These are phyloP conservation scores for Articulospora tetracladia DNA, from an alignment of 495 filamentous ascomycete species.

Conservation along the genomic window DNA sequence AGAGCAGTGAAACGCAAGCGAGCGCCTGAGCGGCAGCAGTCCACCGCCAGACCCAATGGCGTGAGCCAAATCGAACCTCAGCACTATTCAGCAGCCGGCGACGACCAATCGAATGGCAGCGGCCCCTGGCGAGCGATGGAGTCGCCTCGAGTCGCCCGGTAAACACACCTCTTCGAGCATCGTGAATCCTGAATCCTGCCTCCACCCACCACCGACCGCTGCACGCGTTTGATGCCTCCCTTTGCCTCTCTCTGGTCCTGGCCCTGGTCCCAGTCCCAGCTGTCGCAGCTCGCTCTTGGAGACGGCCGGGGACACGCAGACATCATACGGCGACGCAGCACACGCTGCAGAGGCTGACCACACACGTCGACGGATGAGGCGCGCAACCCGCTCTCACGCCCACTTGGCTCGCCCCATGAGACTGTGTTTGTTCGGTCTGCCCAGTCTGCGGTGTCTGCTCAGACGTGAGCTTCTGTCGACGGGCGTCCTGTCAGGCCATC, in stretches of 20 bases:
- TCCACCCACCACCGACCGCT: too few relatives aligned
- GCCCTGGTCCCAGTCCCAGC: not conserved
- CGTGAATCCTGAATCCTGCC: too few relatives aligned
- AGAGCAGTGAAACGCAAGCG: not conserved
- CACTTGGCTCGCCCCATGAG: conserved; percentile 17
- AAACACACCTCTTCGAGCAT: not conserved
- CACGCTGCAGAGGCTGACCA: too few relatives aligned
- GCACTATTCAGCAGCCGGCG: not conserved
- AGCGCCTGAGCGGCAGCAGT: not conserved
- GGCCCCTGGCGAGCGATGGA: not conserved
- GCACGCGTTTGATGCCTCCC: not conserved
- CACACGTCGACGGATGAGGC: conserved; percentile 15
- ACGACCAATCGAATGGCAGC: not conserved
- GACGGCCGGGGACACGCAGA: conserved; percentile 1
- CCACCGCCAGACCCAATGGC: not conserved
- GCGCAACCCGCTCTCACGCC: not conserved
- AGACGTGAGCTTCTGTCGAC: not conserved
- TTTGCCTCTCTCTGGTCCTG: too few relatives aligned
- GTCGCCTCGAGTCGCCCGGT: not conserved
- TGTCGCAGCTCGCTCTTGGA: conserved; percentile 14
- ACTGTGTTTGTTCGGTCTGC: conserved; percentile 18
- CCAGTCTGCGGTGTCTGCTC: conserved; percentile 10
- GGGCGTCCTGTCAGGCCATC: conserved; percentile 14
- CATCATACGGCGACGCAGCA: too few relatives aligned
- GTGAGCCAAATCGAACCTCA: not conserved